A percentile compares a stretch with the other conserved stretches of the same genome.
Conservation (phyloP, 1,284 basidiomycete species). For the Heterobasidion annosum region DNA sequence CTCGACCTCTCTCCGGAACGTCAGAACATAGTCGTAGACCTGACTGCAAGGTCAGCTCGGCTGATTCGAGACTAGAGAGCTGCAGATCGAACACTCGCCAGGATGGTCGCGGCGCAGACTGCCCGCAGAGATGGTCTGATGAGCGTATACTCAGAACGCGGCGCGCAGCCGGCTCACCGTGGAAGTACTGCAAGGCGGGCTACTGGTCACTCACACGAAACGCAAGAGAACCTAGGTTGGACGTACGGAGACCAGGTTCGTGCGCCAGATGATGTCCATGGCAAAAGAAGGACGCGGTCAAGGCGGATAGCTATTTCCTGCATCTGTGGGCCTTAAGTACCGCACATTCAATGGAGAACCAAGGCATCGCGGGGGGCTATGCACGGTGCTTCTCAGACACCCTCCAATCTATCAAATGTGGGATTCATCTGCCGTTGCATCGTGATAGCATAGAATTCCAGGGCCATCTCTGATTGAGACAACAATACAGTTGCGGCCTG, state of each 20-base stretch:
- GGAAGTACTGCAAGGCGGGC: not conserved
- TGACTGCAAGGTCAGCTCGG: not conserved
- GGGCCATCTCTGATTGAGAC: too few relatives aligned
- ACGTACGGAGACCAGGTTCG: not conserved
- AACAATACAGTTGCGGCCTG: too few relatives aligned
- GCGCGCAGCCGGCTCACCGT: not conserved
- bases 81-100: not conserved
- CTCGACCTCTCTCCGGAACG: not conserved
- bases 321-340: too few relatives aligned
- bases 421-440: too few relatives aligned
- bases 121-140: not conserved
- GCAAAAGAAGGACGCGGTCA: too few relatives aligned
- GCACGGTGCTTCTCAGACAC: too few relatives aligned
- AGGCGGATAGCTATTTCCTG: too few relatives aligned
- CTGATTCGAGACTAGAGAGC: not conserved
- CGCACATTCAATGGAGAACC: too few relatives aligned
- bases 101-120: not conserved
- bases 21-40: not conserved
- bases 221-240: not conserved
- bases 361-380: too few relatives aligned
- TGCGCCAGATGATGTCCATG: not conserved
- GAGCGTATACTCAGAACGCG: not conserved
- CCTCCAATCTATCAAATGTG: too few relatives aligned
- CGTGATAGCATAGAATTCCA: too few relatives aligned
- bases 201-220: not conserved